Conservation (phyloP, 768 basidiomycete species). For the Chalciporus piperatus region DNA sequence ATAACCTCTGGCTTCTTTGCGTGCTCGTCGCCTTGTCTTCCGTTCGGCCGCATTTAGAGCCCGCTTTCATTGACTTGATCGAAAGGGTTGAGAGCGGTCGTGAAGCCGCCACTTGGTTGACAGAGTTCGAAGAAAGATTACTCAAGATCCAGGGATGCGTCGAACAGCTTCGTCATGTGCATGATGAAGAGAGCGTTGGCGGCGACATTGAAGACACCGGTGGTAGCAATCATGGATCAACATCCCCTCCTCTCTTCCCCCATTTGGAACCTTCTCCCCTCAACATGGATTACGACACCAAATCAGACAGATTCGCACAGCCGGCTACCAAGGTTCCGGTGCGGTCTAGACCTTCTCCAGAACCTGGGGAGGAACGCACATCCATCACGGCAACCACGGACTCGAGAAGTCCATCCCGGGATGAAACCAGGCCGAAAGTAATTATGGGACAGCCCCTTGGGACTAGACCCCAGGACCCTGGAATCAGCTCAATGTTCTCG, state of each 20-base stretch:
- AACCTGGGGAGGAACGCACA: not conserved
- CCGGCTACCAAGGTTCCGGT: not conserved
- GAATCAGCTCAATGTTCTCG: slow-evolving; percentile 17
- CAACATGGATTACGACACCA: slow-evolving; percentile 18
- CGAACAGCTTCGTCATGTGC: slow-evolving; percentile 16
- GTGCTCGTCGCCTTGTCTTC: slow-evolving; percentile 28
- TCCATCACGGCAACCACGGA: slow-evolving; percentile 7
- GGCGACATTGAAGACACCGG: slow-evolving; percentile 14
- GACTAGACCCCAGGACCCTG: slow-evolving; percentile 11
- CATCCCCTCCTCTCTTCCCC: slow-evolving; percentile 16
- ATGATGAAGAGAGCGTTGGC: slow-evolving; percentile 15
- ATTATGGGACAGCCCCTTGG: not conserved
- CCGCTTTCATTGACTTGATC: slow-evolving; percentile 16
- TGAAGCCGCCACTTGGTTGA: slow-evolving; percentile 14
- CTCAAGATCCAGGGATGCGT: slow-evolving; percentile 23
- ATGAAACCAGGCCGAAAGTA: not conserved
- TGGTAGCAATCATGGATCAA: slow-evolving; percentile 23
- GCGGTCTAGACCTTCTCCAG: slow-evolving; percentile 7
- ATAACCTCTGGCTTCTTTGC: slow-evolving; percentile 48
- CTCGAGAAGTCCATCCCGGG: slow-evolving; percentile 1
- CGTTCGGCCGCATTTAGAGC: slow-evolving; percentile 5
- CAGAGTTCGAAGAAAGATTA: slow-evolving; percentile 23
- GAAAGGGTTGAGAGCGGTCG: slow-evolving; percentile 10
- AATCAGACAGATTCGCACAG: slow-evolving; percentile 14
- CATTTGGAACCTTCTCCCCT: slow-evolving; percentile 17